These are phyloP conservation scores for Amaranthus hypochondriacus DNA, from an alignment of 148 eudicot species.

Conservation along the genomic window DNA sequence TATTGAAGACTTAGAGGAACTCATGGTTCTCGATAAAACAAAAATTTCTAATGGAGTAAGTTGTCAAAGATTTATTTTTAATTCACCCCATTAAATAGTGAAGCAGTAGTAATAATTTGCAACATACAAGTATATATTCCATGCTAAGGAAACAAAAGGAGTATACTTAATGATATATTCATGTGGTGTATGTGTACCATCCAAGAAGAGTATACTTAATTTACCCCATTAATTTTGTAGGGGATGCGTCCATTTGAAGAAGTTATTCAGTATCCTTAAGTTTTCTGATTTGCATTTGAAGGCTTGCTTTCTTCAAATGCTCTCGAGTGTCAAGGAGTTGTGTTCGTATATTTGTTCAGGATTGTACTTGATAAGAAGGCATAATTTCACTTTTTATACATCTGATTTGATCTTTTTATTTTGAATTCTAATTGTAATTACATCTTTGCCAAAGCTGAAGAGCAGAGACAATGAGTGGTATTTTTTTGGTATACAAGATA, in stretches of 20 bases:
- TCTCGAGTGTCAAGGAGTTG: too few relatives aligned
- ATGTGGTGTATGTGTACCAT: too few relatives aligned
- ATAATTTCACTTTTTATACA: not conserved
- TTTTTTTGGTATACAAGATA: conserved; percentile 74
- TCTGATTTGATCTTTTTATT: not conserved
- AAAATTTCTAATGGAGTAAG: too few relatives aligned
- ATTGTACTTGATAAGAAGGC: not conserved
- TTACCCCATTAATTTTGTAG: not conserved
- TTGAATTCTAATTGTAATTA: not conserved
- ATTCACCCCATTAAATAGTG: too few relatives aligned
- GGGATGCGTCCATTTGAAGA: not conserved
- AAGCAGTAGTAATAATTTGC: too few relatives aligned
- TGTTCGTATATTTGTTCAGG: not conserved
- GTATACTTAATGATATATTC: too few relatives aligned
- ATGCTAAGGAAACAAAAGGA: too few relatives aligned
- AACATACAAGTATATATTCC: too few relatives aligned
- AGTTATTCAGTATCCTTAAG: not conserved
- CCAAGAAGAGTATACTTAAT: too few relatives aligned
- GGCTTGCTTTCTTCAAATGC: not conserved
- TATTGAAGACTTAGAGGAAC: too few relatives aligned
- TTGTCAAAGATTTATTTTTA: too few relatives aligned
- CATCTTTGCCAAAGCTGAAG: conserved; percentile 58
- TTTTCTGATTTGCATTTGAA: not conserved
- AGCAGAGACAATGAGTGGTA: conserved; percentile 76
- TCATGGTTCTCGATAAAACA: too few relatives aligned